phyloP scores from a whole-genome alignment of 805 yeast species.

The Candida pseudoglaebosa region DNA sequence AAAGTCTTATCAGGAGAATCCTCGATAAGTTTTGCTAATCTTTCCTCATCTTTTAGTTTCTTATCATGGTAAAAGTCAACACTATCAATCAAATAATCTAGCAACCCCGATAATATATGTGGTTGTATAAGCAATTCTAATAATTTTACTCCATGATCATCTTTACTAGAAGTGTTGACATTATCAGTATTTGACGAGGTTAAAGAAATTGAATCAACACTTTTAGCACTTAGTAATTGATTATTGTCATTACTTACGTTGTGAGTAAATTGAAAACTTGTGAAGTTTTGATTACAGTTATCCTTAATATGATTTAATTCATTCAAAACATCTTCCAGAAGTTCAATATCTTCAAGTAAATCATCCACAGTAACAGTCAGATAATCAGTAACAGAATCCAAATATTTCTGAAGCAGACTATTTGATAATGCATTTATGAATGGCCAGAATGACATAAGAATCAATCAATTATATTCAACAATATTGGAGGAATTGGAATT shows the following conservation, averaged over 20 bases:
- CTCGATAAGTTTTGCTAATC: slow-evolving; percentile 15
- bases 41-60: slow-evolving; percentile 19
- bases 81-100: slow-evolving; percentile 57
- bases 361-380: slow-evolving; percentile 28
- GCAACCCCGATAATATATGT: slow-evolving; percentile 61
- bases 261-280: slow-evolving; percentile 26
- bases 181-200: slow-evolving; percentile 31
- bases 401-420: slow-evolving; percentile 36
- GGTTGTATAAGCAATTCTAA: slow-evolving; percentile 79
- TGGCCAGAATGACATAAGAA: slow-evolving; percentile 45
- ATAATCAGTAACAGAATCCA: slow-evolving; percentile 34
- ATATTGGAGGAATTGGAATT: no score
- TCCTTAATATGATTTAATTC: slow-evolving; percentile 37
- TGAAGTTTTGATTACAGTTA: slow-evolving; percentile 25
- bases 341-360: slow-evolving; percentile 26
- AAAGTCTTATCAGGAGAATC: slow-evolving; percentile 6
- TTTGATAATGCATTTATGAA: slow-evolving; percentile 36
- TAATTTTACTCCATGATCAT: slow-evolving; percentile 47
- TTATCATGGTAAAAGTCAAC: slow-evolving; percentile 42
- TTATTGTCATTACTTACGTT: slow-evolving; percentile 14
- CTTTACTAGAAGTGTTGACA: slow-evolving; percentile 21
- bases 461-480: background rate
- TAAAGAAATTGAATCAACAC: slow-evolving; percentile 29
- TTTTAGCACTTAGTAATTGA: slow-evolving; percentile 7
- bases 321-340: slow-evolving; percentile 35